Percentiles rank a stretch among this genome's conserved stretches.
Evolutionary conservation across 192 early-diverging fungal species (phyloP).

Genomic region (Coemansia guatemalensis): DNA sequence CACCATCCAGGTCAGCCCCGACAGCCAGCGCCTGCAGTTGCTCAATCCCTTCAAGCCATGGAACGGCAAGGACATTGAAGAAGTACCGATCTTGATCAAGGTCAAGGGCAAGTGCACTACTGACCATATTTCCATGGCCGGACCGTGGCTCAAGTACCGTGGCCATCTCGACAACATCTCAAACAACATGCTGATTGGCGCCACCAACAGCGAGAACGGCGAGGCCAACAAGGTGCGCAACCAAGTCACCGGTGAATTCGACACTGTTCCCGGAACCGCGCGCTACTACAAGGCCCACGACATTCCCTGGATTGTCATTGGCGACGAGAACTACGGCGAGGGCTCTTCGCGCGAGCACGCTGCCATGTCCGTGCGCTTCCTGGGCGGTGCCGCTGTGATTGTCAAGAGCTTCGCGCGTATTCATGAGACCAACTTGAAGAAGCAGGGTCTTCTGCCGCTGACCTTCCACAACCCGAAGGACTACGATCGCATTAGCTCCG

Average conservation of each 20-base stretch:
- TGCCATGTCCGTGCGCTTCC: slow-evolving; percentile 94
- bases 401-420: slow-evolving; percentile 98
- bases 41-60: slow-evolving; percentile 84
- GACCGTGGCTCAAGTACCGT: slow-evolving; percentile 92
- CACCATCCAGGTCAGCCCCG: slow-evolving; percentile 74
- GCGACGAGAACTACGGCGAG: slow-evolving; percentile 99
- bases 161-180: slow-evolving; percentile 99
- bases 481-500: slow-evolving; percentile 87
- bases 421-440: slow-evolving; percentile 99
- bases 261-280: slow-evolving; percentile 89
- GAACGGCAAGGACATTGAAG: slow-evolving; percentile 83
- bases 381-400: slow-evolving; percentile 91
- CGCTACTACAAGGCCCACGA: slow-evolving; percentile 91
- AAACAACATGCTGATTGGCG: slow-evolving; percentile 99
- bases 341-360: slow-evolving; percentile 99
- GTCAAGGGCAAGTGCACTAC: slow-evolving; percentile 98
- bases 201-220: slow-evolving; percentile 85
- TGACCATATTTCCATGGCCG: slow-evolving; percentile 96
- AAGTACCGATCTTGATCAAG: slow-evolving; percentile 91
- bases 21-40: slow-evolving; percentile 89
- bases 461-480: slow-evolving; percentile 93
- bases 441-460: slow-evolving; percentile 97
- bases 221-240: slow-evolving; percentile 75
- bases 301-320: slow-evolving; percentile 92
- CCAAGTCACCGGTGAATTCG: slow-evolving; percentile 72